Evolutionary conservation across 352 stramenopile genomes (phyloP).

Genomic region (Globisporangium ultimum): DNA sequence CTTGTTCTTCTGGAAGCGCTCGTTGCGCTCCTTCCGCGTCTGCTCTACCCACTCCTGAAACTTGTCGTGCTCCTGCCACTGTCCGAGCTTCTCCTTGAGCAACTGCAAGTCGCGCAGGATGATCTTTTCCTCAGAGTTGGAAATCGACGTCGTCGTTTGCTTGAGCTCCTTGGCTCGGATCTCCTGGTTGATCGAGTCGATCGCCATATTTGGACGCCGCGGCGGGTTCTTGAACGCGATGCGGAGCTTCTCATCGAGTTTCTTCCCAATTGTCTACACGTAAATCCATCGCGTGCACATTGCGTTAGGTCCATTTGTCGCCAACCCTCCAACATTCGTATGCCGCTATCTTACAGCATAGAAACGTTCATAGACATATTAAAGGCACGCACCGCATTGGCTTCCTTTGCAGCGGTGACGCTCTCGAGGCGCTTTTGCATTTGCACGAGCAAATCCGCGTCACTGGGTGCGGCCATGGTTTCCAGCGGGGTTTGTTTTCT

Average conservation of each 20-base stretch:
- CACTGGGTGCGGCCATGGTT: slow-evolving; percentile 30
- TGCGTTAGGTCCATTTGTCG: background rate
- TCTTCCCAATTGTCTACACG: slow-evolving; percentile 38
- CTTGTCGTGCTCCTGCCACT: slow-evolving; percentile 42
- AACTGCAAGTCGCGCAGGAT: slow-evolving; percentile 64
- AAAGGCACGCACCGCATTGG: slow-evolving; percentile 35
- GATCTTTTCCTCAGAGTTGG: slow-evolving; percentile 63
- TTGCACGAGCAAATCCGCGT: slow-evolving; percentile 47
- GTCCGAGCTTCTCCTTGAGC: slow-evolving; percentile 52
- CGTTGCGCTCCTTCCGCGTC: slow-evolving; percentile 48
- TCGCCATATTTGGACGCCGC: slow-evolving; percentile 51
- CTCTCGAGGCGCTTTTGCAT: slow-evolving; percentile 47
- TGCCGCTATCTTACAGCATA: background rate
- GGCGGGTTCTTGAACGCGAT: slow-evolving; percentile 66
- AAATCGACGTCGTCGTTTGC: slow-evolving; percentile 73
- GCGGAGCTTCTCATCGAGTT: slow-evolving; percentile 71
- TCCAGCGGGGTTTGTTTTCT: background rate
- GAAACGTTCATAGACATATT: background rate
- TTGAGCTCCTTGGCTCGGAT: slow-evolving; percentile 58
- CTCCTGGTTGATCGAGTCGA: slow-evolving; percentile 46
- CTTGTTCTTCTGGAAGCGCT: slow-evolving; percentile 57
- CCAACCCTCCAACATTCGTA: too few relatives aligned
- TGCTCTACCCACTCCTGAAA: slow-evolving; percentile 65
- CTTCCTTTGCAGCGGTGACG: slow-evolving; percentile 28
- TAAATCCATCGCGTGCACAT: background rate